phyloP scores from a whole-genome alignment of 2,329 filamentous ascomycete species.

The Microdochium bolleyi region DNA sequence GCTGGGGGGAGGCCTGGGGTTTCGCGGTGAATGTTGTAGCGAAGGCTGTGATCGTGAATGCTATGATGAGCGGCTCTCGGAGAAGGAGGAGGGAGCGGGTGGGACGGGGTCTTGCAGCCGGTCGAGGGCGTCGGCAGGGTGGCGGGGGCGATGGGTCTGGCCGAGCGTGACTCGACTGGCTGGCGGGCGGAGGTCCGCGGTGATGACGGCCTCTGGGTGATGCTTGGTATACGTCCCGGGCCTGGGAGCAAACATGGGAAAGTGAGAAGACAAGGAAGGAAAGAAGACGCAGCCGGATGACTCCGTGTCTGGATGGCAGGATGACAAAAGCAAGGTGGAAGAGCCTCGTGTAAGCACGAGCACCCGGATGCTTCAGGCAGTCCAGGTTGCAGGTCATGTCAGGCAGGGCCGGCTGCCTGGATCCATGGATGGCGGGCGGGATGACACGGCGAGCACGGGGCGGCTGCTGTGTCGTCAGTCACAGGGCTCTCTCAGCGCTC shows the following conservation, averaged over 20 bases:
- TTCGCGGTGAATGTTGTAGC: not conserved
- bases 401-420: too few relatives aligned
- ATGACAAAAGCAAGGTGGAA: not conserved
- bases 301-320: not conserved
- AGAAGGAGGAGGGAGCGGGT: not conserved
- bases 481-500: too few relatives aligned
- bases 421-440: too few relatives aligned
- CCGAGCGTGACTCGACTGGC: not conserved
- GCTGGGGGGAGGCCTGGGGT: slow-evolving; percentile 4
- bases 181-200: not conserved
- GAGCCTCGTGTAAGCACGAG: too few relatives aligned
- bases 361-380: too few relatives aligned
- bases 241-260: not conserved
- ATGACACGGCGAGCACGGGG: too few relatives aligned
- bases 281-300: not conserved
- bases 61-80: not conserved
- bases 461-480: too few relatives aligned
- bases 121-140: not conserved
- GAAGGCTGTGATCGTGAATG: too few relatives aligned
- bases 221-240: not conserved
- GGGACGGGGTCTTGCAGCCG: not conserved
- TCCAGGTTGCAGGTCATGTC: not conserved
- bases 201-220: not conserved
- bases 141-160: not conserved
- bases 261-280: not conserved